Base-by-base conservation (phyloP, 495 filamentous ascomycete genomes). In the Glutinoglossum americanum region DNA sequence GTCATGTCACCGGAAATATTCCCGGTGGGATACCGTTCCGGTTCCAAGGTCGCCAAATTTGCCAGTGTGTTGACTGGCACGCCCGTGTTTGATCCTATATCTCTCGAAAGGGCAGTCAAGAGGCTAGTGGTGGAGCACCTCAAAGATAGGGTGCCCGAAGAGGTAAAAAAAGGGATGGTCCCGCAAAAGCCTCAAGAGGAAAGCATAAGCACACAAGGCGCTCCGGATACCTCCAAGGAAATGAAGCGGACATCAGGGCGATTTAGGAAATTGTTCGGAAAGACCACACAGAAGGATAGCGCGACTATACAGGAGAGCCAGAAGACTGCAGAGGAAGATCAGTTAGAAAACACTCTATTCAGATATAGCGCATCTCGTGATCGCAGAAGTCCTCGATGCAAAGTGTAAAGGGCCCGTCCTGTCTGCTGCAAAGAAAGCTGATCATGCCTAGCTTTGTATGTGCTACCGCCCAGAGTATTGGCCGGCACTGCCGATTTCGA, bases 11-110 rank as follows among this genome's bases (percentile, higher is more conserved):
- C 7, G 21, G 25, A 45, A 30, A 58, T 27, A 48, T 62, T 57
- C 48, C 44, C 44, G 17, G 44, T 63, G 59, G 41, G 59, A 53
- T 33, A 32, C 41, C 11, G 13, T 51, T n/a, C n/a, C 5, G 3
- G 8, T 28, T 1, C 11, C 47, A 7, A 33, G 7, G 9, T 57
- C n/a, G 21, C 30, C 39, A 25, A 57, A 27, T 51, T 26, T 49
- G 26, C 32, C 17, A 48, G 56, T 55, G 58, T n/a, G 56, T 28
- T 55, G 51, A 37, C 21, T 37, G 51, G 51, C 27, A 55, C 51
- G 33, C 51, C 9, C 8, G 11, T 10, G 27, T 55, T 55, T n/a
- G 51, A 55, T 19, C 23, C 51, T 23, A 13, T 7, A 3, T 19
- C 51, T 7, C 33, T 55, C 19, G 51, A 55, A 19, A 37, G 32